These are phyloP conservation scores for Nitzschia putrida DNA, from an alignment of 108 stramenopile genomes.

Conservation along the genomic window DNA sequence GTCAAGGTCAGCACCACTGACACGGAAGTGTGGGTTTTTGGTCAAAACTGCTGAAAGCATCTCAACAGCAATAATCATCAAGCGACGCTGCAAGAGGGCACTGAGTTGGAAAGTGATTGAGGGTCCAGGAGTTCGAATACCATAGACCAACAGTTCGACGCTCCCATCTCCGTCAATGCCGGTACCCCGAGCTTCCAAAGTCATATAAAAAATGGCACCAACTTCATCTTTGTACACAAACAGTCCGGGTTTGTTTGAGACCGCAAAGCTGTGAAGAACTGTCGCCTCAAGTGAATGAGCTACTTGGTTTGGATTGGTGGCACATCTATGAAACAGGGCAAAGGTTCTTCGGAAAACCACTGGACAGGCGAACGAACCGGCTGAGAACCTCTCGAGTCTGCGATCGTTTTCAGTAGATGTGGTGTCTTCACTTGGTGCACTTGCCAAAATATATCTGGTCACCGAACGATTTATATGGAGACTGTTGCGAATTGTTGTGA, in stretches of 20 bases:
- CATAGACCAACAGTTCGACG: constrained; percentile 69
- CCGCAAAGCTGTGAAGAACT: constrained; percentile 74
- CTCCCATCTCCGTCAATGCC: constrained; percentile 39
- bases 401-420: no score
- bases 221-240: constrained; percentile 82
- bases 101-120: constrained; percentile 68
- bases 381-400: constrained; percentile 15
- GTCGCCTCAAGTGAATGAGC: constrained; percentile 55
- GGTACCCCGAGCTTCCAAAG: constrained; percentile 41
- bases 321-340: constrained; percentile 57
- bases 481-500: constrained; percentile 14
- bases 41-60: constrained; percentile 62
- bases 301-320: constrained; percentile 56
- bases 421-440: neutral
- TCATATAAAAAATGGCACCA: constrained; percentile 77
- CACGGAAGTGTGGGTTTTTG: constrained; percentile 68
- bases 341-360: constrained; percentile 50
- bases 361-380: constrained; percentile 56
- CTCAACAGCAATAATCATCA: constrained; percentile 64
- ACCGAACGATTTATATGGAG: constrained; percentile 64
- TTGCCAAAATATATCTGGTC: constrained; percentile 49
- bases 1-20: constrained; percentile 54
- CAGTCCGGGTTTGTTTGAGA: constrained; percentile 62
- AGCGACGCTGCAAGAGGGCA: constrained; percentile 56
- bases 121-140: constrained; percentile 57